Evolutionary conservation across 768 basidiomycete genomes (phyloP).

Genomic region (Auriscalpium microsporum): DNA sequence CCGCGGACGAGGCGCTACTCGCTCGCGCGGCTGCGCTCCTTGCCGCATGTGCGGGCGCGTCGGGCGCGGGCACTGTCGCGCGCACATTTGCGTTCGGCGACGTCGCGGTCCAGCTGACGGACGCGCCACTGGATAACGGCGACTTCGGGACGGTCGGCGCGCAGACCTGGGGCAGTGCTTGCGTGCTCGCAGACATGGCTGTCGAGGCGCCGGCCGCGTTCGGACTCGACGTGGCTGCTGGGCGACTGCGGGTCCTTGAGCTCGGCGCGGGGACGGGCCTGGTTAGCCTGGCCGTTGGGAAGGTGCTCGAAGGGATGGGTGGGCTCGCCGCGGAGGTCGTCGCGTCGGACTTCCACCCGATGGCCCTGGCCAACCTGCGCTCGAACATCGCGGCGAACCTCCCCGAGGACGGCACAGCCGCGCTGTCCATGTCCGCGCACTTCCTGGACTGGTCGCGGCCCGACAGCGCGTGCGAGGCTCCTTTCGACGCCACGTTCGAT

Average conservation of each 20-base stretch:
- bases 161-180: conserved; percentile 86
- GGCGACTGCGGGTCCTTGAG: conserved; percentile 36
- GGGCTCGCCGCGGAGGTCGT: conserved; percentile 20
- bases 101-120: conserved; percentile 43
- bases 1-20: conserved; percentile 31
- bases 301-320: conserved; percentile 17
- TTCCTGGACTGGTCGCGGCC: conserved; percentile 33
- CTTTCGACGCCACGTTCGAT: conserved; percentile 31
- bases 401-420: not conserved
- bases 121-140: conserved; percentile 61
- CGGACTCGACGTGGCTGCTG: conserved; percentile 23
- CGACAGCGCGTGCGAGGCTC: conserved; percentile 9
- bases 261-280: conserved; percentile 53
- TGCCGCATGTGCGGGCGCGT: conserved; percentile 55
- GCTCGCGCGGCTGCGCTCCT: conserved; percentile 51
- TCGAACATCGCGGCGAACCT: conserved; percentile 35
- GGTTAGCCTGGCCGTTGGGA: conserved; percentile 35
- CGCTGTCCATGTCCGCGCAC: conserved; percentile 18
- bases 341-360: conserved; percentile 43
- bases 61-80: conserved; percentile 49
- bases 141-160: conserved; percentile 70
- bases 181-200: conserved; percentile 70
- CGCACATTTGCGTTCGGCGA: conserved; percentile 43
- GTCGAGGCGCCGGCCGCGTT: conserved; percentile 47
- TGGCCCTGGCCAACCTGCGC: conserved; percentile 39